Conservation (phyloP, 2,329 filamentous ascomycete species). For the Epichloe elymi region DNA sequence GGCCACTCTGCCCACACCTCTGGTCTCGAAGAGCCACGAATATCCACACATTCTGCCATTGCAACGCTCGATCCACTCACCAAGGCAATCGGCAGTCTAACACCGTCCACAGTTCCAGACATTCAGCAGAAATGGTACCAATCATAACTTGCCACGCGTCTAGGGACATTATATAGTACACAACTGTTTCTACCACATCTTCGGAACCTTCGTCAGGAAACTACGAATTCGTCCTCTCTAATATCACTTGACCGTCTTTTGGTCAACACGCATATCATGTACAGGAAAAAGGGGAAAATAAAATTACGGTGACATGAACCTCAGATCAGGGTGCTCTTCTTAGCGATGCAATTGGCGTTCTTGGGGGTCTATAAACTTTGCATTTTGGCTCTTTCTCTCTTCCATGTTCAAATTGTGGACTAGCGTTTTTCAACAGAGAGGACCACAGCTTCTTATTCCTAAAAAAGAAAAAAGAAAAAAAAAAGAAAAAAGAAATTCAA, state of each 20-base stretch:
- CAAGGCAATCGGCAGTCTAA: neutral
- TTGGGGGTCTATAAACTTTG: neutral
- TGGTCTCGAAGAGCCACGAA: neutral
- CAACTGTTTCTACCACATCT: neutral
- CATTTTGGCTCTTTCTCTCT: neutral
- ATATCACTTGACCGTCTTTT: neutral
- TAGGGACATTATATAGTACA: neutral
- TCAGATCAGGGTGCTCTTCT: neutral
- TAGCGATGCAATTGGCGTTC: neutral
- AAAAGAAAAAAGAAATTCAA: neutral
- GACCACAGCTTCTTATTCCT: neutral
- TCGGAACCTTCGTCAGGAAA: neutral
- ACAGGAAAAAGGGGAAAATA: neutral
- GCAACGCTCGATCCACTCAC: neutral
- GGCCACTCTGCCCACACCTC: neutral
- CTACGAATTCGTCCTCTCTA: neutral
- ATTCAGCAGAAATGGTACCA: neutral
- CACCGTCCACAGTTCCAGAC: neutral
- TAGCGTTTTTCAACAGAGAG: neutral
- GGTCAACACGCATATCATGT: neutral
- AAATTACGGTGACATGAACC: neutral
- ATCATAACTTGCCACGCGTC: neutral
- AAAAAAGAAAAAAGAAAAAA: neutral
- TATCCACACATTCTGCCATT: neutral
- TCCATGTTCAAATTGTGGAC: neutral